Conservation (phyloP, 768 basidiomycete genomes). For the Lyophyllum decastes region DNA sequence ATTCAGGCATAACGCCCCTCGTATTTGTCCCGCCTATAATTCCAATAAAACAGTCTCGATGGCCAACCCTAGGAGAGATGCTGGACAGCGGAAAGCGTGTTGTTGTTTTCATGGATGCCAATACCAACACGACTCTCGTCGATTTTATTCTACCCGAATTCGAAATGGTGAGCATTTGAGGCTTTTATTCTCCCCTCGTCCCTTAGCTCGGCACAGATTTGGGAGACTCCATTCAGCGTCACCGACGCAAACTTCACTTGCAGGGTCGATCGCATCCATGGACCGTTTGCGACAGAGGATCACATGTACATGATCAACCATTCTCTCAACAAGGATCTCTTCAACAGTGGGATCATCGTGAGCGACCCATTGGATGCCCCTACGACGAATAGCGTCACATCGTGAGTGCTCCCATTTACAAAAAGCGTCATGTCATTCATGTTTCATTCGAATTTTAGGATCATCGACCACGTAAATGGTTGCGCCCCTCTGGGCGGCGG, state of each 20-base stretch:
- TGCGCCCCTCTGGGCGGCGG: conserved; percentile 45
- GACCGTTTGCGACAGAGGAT: conserved; percentile 46
- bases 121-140: conserved; percentile 40
- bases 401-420: conserved; percentile 29
- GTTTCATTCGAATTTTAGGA: conserved; percentile 22
- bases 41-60: conserved; percentile 45
- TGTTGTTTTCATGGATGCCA: conserved; percentile 61
- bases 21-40: conserved; percentile 54
- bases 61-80: conserved; percentile 67
- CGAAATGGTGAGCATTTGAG: conserved; percentile 40
- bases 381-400: conserved; percentile 38
- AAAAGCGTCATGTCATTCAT: not conserved
- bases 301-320: conserved; percentile 66
- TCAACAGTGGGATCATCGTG: conserved; percentile 39
- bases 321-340: conserved; percentile 47
- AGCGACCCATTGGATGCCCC: conserved; percentile 37
- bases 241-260: conserved; percentile 56
- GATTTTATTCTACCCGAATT: conserved; percentile 61
- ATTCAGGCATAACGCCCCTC: conserved; percentile 40
- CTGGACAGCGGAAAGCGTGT: conserved; percentile 61
- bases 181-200: too few relatives aligned
- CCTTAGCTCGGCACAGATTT: too few relatives aligned
- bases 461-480: conserved; percentile 40
- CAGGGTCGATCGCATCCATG: conserved; percentile 49
- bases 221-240: conserved; percentile 58